A percentile compares a stretch with the other conserved stretches of the same genome.
These are phyloP conservation scores for Fagopyrum esculentum DNA, from an alignment of 148 eudicot species.

Conservation along the genomic window DNA sequence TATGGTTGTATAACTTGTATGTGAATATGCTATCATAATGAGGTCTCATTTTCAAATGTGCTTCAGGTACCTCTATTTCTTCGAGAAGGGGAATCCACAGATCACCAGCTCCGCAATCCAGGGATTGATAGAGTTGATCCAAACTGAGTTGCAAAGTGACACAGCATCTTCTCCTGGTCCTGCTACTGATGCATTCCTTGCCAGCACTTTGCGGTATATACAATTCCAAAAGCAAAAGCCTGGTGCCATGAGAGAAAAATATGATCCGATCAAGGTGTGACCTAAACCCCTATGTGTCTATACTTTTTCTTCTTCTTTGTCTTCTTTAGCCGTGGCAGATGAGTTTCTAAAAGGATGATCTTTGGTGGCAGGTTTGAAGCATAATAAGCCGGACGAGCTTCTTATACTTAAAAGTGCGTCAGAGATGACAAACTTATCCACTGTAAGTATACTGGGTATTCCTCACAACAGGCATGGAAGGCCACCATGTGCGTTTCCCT, in stretches of 20 bases:
- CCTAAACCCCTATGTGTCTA: background rate
- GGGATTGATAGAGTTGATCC: slow-evolving; percentile 74
- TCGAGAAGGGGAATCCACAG: slow-evolving; percentile 85
- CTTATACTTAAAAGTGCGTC: background rate
- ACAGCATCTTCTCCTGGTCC: slow-evolving; percentile 33
- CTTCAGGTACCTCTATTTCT: slow-evolving; percentile 81
- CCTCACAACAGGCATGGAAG: background rate
- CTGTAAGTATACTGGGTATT: background rate
- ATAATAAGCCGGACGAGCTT: background rate
- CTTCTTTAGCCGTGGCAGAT: background rate
- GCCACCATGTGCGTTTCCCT: background rate
- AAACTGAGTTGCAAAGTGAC: slow-evolving; percentile 83
- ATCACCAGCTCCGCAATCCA: slow-evolving; percentile 68
- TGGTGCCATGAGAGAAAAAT: slow-evolving; percentile 87
- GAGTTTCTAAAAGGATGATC: background rate
- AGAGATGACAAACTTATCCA: background rate
- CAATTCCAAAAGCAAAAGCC: slow-evolving; percentile 98
- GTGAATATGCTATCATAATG: background rate
- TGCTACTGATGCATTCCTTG: slow-evolving; percentile 66
- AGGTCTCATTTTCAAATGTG: background rate
- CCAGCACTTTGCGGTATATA: slow-evolving; percentile 76
- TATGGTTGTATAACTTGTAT: background rate
- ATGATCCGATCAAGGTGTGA: slow-evolving; percentile 58
- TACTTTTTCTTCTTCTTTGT: background rate
- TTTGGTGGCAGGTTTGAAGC: background rate